Evolutionary conservation across 2,329 filamentous ascomycete species (phyloP).

Genomic region (Xylaria sp.): DNA sequence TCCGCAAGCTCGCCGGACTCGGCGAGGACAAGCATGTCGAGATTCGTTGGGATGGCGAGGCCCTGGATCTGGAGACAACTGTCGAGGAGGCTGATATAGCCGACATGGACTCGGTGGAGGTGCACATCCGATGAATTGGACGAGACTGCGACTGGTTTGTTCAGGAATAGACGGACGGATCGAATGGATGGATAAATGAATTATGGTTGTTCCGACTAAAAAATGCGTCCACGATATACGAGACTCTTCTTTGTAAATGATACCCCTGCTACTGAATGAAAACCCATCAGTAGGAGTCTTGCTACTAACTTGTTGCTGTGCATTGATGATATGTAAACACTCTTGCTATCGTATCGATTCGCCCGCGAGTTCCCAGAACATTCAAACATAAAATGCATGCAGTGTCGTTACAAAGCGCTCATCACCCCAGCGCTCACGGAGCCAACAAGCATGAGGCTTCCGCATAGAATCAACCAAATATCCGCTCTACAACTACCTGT

Average conservation of each 20-base stretch:
- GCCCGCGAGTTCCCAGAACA: background rate
- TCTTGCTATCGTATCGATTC: background rate
- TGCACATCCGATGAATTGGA: constrained; percentile 64
- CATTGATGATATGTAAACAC: background rate
- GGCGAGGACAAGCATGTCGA: constrained; percentile 63
- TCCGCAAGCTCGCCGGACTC: constrained; percentile 65
- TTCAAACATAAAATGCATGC: background rate
- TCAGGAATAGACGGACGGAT: constrained; percentile 4
- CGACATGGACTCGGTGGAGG: constrained; percentile 80
- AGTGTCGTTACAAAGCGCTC: background rate
- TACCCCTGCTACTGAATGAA: constrained; percentile 24
- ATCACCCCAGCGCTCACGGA: background rate
- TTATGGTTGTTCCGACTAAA: background rate
- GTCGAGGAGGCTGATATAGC: constrained; percentile 76
- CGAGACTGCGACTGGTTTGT: background rate
- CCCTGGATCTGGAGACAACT: constrained; percentile 67
- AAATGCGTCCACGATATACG: constrained; percentile 15
- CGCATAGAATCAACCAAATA: background rate
- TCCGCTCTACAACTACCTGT: background rate
- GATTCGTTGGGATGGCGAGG: constrained; percentile 80
- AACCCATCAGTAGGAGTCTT: background rate
- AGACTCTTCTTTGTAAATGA: constrained; percentile 21
- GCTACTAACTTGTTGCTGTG: background rate
- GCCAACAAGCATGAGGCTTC: background rate
- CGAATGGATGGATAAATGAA: background rate